Evolutionary conservation across 768 basidiomycete genomes (phyloP), one percentile per base, ranked within the genome.

Genomic region (Podaxis sp.): DNA sequence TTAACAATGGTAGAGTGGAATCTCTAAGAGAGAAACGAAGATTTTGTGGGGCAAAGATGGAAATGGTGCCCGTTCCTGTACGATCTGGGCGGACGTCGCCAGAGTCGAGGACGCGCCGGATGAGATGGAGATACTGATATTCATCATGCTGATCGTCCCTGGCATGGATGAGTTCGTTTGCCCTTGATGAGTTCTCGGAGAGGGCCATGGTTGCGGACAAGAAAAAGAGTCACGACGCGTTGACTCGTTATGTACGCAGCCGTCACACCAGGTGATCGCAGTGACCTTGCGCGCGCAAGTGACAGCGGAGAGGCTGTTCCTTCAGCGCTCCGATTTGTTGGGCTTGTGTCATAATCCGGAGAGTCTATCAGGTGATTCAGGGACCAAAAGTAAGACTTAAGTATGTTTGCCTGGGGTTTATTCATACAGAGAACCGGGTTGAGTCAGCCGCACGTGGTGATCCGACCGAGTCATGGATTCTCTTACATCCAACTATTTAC

Each of bases 51-150:
- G 95, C 96, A 71, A 99, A 99, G 72, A 96, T 73, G 55, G 96
- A 89, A 67, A 93, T 77, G 10, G 96, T 98, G 58, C 96, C 96
- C 0, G 96, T 98, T 17, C 96, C 96, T 0, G 96, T 99, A 54
- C 96, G 87, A 71, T 99, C 96, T 60, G 90, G 86, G 36, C 96
- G 88, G 10, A 75, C 65, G 62, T 93, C 93, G 11, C 96, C 96
- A 0, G 81, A 80, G 44, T 85, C 80, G 46, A 98, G 81, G 65
- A 96, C 89, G 65, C 81, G 82, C 60, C 84, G 76, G 61, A 98
- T 91, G 68, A 99, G 87, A 62, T 83, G 73, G 46, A 97, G 86
- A 72, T 99, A 99, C 74, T 98, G 96, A 49, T 85, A 69, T 74
- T 99, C 96, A 68, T 97, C 95, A 75, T 93, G 91, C 54, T 70